These are phyloP conservation scores for Macrotyloma uniflorum DNA, from an alignment of 306 rosid genomes.

Conservation along the genomic window DNA sequence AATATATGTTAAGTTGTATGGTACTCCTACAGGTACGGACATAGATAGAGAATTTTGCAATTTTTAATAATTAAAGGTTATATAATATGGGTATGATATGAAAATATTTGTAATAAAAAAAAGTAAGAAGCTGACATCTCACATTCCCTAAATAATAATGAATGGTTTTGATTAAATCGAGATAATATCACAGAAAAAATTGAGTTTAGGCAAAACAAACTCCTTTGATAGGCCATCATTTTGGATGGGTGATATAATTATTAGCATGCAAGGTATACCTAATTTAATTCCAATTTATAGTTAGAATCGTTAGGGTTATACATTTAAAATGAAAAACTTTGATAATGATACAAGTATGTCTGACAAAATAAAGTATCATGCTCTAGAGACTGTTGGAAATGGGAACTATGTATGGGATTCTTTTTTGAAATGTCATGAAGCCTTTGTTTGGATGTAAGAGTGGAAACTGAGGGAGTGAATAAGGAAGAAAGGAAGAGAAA, in stretches of 20 bases:
- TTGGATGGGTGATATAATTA: not conserved
- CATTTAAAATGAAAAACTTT: not conserved
- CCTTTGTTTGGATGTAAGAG: too few relatives aligned
- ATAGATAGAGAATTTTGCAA: not conserved
- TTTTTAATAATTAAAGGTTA: not conserved
- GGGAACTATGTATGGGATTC: not conserved
- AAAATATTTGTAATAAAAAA: not conserved
- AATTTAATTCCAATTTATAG: not conserved
- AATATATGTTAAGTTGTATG: not conserved
- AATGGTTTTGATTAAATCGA: not conserved
- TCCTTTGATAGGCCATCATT: not conserved
- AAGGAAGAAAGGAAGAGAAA: too few relatives aligned
- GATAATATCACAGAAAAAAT: too few relatives aligned
- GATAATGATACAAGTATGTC: not conserved
- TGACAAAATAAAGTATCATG: not conserved
- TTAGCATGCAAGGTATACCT: not conserved
- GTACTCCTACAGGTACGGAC: not conserved
- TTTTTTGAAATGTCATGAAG: not conserved
- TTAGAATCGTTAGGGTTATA: not conserved
- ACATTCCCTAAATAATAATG: not conserved
- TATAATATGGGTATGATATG: not conserved
- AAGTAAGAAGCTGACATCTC: not conserved
- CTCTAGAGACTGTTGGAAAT: not conserved
- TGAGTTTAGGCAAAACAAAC: too few relatives aligned
- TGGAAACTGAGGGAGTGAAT: too few relatives aligned